Conservation (phyloP, 106 monocot genomes). For the Agapanthus africanus region DNA sequence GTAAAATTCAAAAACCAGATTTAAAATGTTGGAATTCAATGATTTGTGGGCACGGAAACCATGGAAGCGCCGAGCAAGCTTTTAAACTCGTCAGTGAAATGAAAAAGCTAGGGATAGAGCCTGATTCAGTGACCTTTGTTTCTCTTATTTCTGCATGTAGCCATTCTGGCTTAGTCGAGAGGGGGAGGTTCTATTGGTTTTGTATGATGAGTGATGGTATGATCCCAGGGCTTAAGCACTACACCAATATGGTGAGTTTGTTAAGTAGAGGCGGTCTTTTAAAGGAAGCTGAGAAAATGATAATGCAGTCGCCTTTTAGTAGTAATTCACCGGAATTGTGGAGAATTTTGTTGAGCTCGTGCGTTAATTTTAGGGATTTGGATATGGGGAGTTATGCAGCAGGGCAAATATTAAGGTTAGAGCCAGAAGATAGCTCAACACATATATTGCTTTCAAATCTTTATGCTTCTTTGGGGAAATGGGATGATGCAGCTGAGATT, state of each 20-base stretch:
- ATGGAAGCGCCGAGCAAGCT: conserved; percentile 54
- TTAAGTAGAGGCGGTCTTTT: conserved; percentile 57
- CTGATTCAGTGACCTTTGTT: conserved; percentile 73
- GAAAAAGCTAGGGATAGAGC: conserved; percentile 34
- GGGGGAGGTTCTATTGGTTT: conserved; percentile 74
- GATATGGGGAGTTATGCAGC: conserved; percentile 49
- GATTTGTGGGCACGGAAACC: conserved; percentile 67
- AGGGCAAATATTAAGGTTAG: conserved; percentile 30
- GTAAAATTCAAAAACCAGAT: conserved; percentile 38
- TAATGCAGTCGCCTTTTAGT: conserved; percentile 47
- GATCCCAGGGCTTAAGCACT: conserved; percentile 63
- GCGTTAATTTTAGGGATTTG: conserved; percentile 43
- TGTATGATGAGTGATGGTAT: conserved; percentile 61
- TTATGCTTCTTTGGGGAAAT: conserved; percentile 65
- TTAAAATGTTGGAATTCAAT: conserved; percentile 91
- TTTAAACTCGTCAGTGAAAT: conserved; percentile 60
- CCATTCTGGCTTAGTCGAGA: conserved; percentile 63
- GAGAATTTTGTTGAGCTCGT: conserved; percentile 74
- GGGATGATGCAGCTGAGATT: conserved; percentile 50
- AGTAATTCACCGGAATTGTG: conserved; percentile 50
- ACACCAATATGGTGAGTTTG: conserved; percentile 68
- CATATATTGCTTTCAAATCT: conserved; percentile 76
- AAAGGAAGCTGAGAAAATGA: conserved; percentile 63
- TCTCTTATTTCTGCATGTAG: conserved; percentile 76
- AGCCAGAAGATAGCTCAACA: conserved; percentile 61